Evolutionary conservation across 164 flowering plant species (phyloP), one percentile per base, ranked within the genome.

Genomic region (Tinospora cordifolia): DNA sequence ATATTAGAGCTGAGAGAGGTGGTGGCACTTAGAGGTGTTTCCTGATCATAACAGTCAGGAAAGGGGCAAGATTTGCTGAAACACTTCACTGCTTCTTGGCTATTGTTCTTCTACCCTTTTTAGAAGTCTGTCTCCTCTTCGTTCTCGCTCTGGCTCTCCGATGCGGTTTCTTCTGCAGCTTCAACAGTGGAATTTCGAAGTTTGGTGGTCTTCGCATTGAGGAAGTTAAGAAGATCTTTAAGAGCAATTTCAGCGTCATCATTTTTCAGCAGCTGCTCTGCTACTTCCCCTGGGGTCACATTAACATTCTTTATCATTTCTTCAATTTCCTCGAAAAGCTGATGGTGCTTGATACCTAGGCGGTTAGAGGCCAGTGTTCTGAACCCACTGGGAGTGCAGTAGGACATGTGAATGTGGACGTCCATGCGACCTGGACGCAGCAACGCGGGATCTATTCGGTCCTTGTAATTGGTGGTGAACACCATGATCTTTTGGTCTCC

Each of bases 221-320:
- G 80, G 46, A 81, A 71, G 34, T 79, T 67, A 12, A 81, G 62
- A 4, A 88, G 72, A 30, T 78, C 79, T 60, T 60, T 49, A 9
- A 87, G 82, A 0, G 79, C 81, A 14, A 67, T 62, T 19, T 83
- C 88, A 19, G 78, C 39, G 7, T 65, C 76, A 36, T 85, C 87
- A 30, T 71, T 79, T 76, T 79, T 88, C 88, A 88, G 80, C 15
- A 90, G 66, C 69, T 87, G 81, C 63, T 81, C 89, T 1, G 87
- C 87, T 21, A 90, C 80, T 71, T 90, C 79, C 34, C 91, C 96
- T 0, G 93, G 93, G 9, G 86, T 85, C 1, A 76, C 78, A 21
- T 79, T 54, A 6, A 74, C 67, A 0, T 34, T 57, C 54, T 69
- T 51, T 17, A 86, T 67, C 63, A 81, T n/a, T 6, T 46, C 39